Conservation (phyloP, 768 basidiomycete species). For the Collybiopsis confluens region DNA sequence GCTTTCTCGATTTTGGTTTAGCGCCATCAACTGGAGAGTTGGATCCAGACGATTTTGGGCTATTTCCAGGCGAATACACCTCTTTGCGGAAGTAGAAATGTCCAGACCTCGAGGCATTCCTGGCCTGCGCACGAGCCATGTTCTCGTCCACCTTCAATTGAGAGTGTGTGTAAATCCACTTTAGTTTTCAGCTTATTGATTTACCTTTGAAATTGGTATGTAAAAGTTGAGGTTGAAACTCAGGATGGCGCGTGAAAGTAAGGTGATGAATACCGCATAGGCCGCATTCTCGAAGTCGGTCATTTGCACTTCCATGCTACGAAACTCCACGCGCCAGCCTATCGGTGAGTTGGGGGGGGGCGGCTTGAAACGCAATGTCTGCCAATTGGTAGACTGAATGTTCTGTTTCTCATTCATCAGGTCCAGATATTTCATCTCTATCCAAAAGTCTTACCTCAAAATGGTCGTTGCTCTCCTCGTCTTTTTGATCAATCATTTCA, state of each 20-base stretch:
- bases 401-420: slow-evolving; percentile 48
- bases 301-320: slow-evolving; percentile 98
- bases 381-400: slow-evolving; percentile 99
- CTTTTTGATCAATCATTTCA: slow-evolving; percentile 92
- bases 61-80: slow-evolving; percentile 58
- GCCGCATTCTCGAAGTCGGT: slow-evolving; percentile 99
- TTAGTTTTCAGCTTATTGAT: background rate
- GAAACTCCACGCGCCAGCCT: slow-evolving; percentile 98
- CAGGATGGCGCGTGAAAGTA: slow-evolving; percentile 91
- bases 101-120: slow-evolving; percentile 69
- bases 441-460: slow-evolving; percentile 66
- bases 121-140: slow-evolving; percentile 83
- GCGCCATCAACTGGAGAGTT: slow-evolving; percentile 36
- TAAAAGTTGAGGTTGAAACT: slow-evolving; percentile 92
- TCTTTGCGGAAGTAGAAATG: slow-evolving; percentile 91
- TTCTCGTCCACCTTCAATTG: slow-evolving; percentile 88
- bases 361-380: slow-evolving; percentile 97
- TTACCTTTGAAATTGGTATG: slow-evolving; percentile 92
- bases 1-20: slow-evolving; percentile 54
- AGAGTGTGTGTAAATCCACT: background rate
- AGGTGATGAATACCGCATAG: slow-evolving; percentile 90
- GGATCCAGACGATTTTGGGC: slow-evolving; percentile 32
- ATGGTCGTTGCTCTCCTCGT: slow-evolving; percentile 83
- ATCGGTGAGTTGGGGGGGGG: slow-evolving; percentile 90
- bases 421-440: background rate